Conservation (phyloP, 169 alveolate species). For the Miamiensis avidus region DNA sequence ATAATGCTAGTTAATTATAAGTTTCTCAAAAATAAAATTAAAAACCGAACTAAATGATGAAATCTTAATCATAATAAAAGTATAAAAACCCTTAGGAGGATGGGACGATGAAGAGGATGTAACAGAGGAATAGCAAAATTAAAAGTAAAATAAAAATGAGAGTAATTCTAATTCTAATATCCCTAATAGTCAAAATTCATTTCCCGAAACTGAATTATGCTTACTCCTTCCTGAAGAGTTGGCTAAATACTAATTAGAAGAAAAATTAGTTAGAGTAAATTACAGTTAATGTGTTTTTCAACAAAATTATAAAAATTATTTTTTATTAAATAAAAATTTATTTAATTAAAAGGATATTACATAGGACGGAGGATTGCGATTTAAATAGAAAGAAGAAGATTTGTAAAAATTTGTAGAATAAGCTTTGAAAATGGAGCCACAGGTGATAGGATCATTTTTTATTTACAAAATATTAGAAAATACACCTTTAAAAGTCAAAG, state of each 20-base stretch:
- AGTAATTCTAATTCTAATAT: neutral
- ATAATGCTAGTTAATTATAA: no score
- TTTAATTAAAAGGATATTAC: neutral
- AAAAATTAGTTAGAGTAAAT: neutral
- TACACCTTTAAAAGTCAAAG: neutral
- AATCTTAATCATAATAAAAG: no score
- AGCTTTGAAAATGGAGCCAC: neutral
- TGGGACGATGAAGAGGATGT: neutral
- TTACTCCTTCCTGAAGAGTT: neutral
- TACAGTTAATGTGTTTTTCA: no score
- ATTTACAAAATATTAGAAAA: neutral
- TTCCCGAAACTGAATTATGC: neutral
- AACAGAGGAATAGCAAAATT: neutral
- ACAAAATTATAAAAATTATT: no score
- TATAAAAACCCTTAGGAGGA: no score
- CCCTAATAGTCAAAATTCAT: no score
- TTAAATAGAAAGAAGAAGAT: neutral
- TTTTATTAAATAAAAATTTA: no score
- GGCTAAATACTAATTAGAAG: neutral
- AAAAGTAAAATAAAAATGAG: no score
- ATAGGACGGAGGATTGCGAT: neutral
- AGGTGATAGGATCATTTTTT: neutral
- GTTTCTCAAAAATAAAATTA: no score
- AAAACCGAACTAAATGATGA: no score
- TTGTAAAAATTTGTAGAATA: no score